Conservation (phyloP, 441 rosid species). For the Lagerstroemia fauriei region DNA sequence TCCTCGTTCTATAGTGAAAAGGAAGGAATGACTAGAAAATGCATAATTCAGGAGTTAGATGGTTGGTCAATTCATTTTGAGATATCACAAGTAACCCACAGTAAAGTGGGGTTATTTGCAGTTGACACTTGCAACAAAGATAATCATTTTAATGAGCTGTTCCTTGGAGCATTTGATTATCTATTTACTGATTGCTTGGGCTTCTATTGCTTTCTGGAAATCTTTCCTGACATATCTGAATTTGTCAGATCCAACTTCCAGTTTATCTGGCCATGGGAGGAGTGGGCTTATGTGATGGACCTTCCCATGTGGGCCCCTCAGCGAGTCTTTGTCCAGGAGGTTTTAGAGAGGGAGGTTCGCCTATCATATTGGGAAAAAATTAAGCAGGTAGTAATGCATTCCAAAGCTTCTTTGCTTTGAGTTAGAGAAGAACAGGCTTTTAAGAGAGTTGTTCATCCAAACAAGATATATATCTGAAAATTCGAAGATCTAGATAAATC, state of each 20-base stretch:
- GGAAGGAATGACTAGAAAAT: not conserved
- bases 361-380: conserved; percentile 97
- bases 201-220: not conserved
- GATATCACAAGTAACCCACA: not conserved
- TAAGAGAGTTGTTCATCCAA: not conserved
- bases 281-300: conserved; percentile 93
- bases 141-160: not conserved
- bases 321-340: conserved; percentile 96
- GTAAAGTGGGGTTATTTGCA: not conserved
- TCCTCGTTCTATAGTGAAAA: not conserved
- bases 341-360: conserved; percentile 96
- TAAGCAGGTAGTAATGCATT: conserved; percentile 68
- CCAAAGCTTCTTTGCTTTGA: conserved; percentile 8
- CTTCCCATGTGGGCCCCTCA: conserved; percentile 99
- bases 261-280: conserved; percentile 99
- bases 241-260: conserved; percentile 87
- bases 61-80: not conserved
- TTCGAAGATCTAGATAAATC: not conserved
- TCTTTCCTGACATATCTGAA: not conserved
- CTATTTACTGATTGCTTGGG: not conserved
- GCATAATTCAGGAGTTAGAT: not conserved
- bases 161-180: not conserved
- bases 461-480: not conserved
- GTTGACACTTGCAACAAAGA: not conserved
- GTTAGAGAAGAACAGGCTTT: not conserved